These are phyloP conservation scores for Crassisporium funariophilum DNA, from an alignment of 768 basidiomycete species.

Conservation along the genomic window DNA sequence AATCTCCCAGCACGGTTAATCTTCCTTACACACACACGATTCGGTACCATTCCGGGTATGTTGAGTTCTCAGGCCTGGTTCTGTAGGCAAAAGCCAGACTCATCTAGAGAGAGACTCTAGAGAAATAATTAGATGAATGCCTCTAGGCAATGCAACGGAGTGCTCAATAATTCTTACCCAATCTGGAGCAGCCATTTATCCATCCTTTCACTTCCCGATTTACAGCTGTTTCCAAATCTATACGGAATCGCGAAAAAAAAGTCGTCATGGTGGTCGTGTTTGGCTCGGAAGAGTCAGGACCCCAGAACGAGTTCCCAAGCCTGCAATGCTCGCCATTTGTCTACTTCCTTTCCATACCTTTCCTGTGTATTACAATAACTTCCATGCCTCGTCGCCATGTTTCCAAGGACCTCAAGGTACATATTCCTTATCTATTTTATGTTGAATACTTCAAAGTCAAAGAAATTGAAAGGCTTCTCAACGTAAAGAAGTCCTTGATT, in stretches of 20 bases:
- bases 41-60: too few relatives aligned
- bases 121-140: too few relatives aligned
- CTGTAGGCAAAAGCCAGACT: too few relatives aligned
- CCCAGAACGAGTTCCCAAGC: neutral
- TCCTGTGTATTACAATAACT: neutral
- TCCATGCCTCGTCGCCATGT: constrained; percentile 8
- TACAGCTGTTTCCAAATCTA: constrained; percentile 7
- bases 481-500: constrained; percentile 8
- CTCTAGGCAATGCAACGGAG: too few relatives aligned
- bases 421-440: constrained; percentile 7
- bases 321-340: neutral
- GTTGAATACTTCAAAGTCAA: constrained; percentile 8
- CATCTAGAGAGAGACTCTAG: too few relatives aligned
- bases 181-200: too few relatives aligned
- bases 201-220: too few relatives aligned
- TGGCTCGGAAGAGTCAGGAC: neutral
- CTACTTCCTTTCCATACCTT: neutral
- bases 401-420: constrained; percentile 10
- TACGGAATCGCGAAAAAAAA: constrained; percentile 3
- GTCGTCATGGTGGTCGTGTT: neutral
- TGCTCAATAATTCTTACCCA: too few relatives aligned
- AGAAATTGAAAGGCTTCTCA: constrained; percentile 7
- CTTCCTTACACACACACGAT: too few relatives aligned
- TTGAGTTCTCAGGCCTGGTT: too few relatives aligned
- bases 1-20: too few relatives aligned